Conservation (phyloP, 1,284 basidiomycete species). For the Hemileia vastatrix region DNA sequence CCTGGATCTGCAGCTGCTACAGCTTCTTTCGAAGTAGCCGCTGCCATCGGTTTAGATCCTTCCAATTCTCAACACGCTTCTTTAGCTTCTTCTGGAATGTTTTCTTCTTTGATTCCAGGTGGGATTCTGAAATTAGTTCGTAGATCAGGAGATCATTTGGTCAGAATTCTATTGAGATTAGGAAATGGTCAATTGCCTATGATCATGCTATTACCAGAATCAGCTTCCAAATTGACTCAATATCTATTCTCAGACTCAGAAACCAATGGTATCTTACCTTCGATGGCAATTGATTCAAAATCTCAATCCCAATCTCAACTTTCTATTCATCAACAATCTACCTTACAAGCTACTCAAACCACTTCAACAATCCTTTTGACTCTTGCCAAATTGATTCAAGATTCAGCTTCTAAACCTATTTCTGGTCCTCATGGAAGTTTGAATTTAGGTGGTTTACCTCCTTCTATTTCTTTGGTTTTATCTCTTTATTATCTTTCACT, state of each 20-base stretch:
- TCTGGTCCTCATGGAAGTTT: conserved; percentile 28
- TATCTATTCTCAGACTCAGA: conserved; percentile 46
- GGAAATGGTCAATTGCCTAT: conserved; percentile 47
- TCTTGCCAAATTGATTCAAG: conserved; percentile 54
- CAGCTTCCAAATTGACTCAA: conserved; percentile 43
- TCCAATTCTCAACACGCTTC: conserved; percentile 28
- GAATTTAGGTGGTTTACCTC: conserved; percentile 45
- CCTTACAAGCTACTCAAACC: conserved; percentile 44
- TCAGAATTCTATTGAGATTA: conserved; percentile 39
- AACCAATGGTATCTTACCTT: too few relatives aligned
- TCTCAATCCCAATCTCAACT: too few relatives aligned
- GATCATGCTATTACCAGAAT: conserved; percentile 49
- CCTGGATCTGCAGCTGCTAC: conserved; percentile 29
- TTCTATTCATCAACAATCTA: too few relatives aligned
- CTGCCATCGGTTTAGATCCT: conserved; percentile 34
- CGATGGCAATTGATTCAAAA: too few relatives aligned
- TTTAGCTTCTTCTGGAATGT: conserved; percentile 29
- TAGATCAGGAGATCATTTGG: conserved; percentile 41
- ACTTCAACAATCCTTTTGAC: conserved; percentile 53
- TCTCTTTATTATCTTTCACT: conserved; percentile 55
- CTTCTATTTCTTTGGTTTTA: conserved; percentile 50
- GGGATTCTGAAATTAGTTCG: conserved; percentile 45
- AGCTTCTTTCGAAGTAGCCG: conserved; percentile 30
- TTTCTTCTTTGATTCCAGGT: conserved; percentile 28
- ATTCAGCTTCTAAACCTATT: conserved; percentile 37